phyloP scores from a whole-genome alignment of 768 basidiomycete genomes.

The Tephrocybe sp. region DNA sequence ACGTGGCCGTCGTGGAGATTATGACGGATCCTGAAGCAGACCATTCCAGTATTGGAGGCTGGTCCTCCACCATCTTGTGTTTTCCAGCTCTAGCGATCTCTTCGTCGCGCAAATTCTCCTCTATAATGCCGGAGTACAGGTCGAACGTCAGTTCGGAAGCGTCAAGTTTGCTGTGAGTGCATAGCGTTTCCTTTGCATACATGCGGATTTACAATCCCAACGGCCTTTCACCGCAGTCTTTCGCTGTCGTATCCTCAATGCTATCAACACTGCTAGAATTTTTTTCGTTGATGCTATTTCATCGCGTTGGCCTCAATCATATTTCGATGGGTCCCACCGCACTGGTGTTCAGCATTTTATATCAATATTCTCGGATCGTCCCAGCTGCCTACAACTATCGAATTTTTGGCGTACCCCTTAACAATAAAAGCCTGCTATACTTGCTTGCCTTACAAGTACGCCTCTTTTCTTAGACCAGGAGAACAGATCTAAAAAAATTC shows the following conservation, averaged over 20 bases:
- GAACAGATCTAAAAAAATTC: background rate
- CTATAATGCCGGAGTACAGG: constrained; percentile 64
- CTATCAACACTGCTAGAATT: constrained; percentile 72
- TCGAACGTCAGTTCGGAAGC: constrained; percentile 87
- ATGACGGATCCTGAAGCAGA: constrained; percentile 33
- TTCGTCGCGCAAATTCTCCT: constrained; percentile 74
- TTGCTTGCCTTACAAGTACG: constrained; percentile 70
- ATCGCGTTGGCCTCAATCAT: constrained; percentile 67
- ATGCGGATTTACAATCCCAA: background rate
- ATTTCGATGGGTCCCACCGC: constrained; percentile 78
- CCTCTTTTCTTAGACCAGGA: background rate
- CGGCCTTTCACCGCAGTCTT: constrained; percentile 57
- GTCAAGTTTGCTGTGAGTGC: constrained; percentile 81
- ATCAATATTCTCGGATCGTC: constrained; percentile 79
- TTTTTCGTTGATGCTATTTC: constrained; percentile 59
- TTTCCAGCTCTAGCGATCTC: constrained; percentile 84
- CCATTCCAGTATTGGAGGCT: constrained; percentile 82
- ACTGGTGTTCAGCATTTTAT: constrained; percentile 76
- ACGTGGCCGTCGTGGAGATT: constrained; percentile 10
- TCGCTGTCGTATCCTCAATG: constrained; percentile 64
- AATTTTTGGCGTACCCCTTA: constrained; percentile 71
- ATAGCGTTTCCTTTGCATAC: constrained; percentile 3
- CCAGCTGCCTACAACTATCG: constrained; percentile 76
- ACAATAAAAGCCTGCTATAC: constrained; percentile 77
- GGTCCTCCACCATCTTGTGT: constrained; percentile 69